Percentiles rank a stretch among this genome's conserved stretches.
phyloP scores from a whole-genome alignment of 192 early-diverging fungal species.

The Coemansia sp. region DNA sequence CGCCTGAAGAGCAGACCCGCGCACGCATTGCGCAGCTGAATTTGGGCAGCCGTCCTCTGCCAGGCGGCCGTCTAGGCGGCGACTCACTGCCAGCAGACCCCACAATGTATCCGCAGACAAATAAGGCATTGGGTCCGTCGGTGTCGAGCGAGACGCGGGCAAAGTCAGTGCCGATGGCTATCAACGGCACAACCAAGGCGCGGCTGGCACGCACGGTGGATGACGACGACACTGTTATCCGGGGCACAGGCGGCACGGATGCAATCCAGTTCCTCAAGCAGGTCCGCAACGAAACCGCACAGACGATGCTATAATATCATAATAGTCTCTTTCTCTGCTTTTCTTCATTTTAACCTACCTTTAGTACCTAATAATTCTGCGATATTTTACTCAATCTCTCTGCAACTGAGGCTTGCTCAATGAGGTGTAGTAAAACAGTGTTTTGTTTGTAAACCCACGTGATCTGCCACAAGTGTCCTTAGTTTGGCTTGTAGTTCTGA shows the following conservation, averaged over 20 bases:
- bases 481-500: neutral
- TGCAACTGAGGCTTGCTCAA: too few species aligned
- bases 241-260: constrained; percentile 83
- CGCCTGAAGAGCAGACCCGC: constrained; percentile 17
- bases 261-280: constrained; percentile 94
- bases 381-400: too few species aligned
- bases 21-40: constrained; percentile 2
- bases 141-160: neutral
- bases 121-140: constrained; percentile 13
- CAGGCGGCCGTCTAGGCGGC: constrained; percentile 43
- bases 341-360: too few species aligned
- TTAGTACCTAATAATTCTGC: too few species aligned
- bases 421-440: neutral
- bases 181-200: constrained; percentile 1
- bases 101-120: constrained; percentile 54
- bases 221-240: constrained; percentile 60
- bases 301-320: constrained; percentile 41
- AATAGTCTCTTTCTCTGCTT: neutral
- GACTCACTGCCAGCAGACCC: constrained; percentile 52
- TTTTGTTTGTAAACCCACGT: neutral
- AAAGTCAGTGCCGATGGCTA: neutral
- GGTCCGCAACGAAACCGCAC: constrained; percentile 76
- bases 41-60: neutral
- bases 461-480: neutral
- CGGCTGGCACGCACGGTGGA: constrained; percentile 65